Percentiles rank a stretch among this genome's conserved stretches.
These are phyloP conservation scores for Fusarium veterinarium DNA, from an alignment of 2,329 filamentous ascomycete genomes.

Conservation along the genomic window DNA sequence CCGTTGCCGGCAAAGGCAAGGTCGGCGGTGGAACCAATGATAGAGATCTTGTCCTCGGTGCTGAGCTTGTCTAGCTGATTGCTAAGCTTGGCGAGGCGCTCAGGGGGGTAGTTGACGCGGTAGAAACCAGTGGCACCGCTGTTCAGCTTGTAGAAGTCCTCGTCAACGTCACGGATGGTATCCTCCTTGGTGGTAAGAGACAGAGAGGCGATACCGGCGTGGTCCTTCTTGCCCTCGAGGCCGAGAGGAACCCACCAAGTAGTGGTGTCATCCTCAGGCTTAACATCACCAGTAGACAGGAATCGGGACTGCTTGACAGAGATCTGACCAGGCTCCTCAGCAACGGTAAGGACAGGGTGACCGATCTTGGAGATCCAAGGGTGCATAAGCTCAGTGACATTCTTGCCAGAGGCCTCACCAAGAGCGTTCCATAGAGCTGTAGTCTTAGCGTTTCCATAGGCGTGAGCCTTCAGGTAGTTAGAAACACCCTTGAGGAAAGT, in stretches of 20 bases:
- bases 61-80: constrained; percentile 79
- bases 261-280: constrained; percentile 89
- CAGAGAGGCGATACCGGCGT: constrained; percentile 70
- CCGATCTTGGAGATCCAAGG: constrained; percentile 97
- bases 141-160: constrained; percentile 94
- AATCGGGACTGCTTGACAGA: constrained; percentile 88
- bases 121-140: constrained; percentile 89
- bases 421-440: constrained; percentile 91
- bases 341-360: constrained; percentile 88
- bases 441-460: constrained; percentile 91
- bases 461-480: constrained; percentile 87
- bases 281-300: constrained; percentile 90
- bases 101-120: constrained; percentile 91
- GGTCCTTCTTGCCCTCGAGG: constrained; percentile 78
- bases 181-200: constrained; percentile 82
- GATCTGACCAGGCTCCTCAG: constrained; percentile 86
- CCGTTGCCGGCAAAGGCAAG: constrained; percentile 89
- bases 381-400: constrained; percentile 89
- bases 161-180: constrained; percentile 78
- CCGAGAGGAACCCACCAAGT: constrained; percentile 96
- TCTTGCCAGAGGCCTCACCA: constrained; percentile 85
- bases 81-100: constrained; percentile 82
- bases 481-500: constrained; percentile 92
- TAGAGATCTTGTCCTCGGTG: constrained; percentile 90
- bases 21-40: constrained; percentile 89